Conservation (phyloP, 345 rosid genomes). For the Sisymbrium irio region DNA sequence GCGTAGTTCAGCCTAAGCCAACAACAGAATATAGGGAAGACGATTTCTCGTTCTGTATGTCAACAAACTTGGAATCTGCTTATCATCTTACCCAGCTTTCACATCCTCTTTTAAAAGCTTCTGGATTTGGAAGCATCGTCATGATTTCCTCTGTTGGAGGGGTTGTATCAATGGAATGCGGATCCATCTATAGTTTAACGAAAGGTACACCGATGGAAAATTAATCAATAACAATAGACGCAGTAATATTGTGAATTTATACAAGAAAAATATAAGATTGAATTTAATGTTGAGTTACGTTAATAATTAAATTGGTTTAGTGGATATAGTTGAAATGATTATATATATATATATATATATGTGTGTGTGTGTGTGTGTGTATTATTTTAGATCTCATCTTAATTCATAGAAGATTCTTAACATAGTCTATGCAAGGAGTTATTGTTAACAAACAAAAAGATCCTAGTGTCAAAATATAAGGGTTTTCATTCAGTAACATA, state of each 20-base stretch:
- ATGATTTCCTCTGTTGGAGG: conserved; percentile 46
- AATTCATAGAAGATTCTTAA: no score
- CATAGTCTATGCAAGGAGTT: no score
- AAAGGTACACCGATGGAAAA: conserved; percentile 33
- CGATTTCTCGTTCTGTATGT: conserved; percentile 38
- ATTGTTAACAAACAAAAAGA: no score
- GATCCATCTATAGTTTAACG: conserved; percentile 39
- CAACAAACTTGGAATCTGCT: conserved; percentile 46
- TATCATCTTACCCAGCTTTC: conserved; percentile 53
- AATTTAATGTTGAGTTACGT: no score
- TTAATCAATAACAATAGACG: not conserved
- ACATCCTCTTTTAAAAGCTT: conserved; percentile 47
- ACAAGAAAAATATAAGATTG: no score
- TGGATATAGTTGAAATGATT: no score
- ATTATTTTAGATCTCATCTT: no score
- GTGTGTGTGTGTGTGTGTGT: no score
- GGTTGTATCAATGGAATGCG: conserved; percentile 7
- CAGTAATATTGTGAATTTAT: not conserved
- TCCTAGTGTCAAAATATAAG: no score
- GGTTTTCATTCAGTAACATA: no score
- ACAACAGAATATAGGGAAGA: conserved; percentile 43
- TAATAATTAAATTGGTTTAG: no score
- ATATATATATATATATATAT: no score
- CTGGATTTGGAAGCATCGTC: conserved; percentile 48
- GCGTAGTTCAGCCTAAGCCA: conserved; percentile 36